Evolutionary conservation across 2,329 filamentous ascomycete genomes (phyloP).

Genomic region (Macrophomina phaseolina): DNA sequence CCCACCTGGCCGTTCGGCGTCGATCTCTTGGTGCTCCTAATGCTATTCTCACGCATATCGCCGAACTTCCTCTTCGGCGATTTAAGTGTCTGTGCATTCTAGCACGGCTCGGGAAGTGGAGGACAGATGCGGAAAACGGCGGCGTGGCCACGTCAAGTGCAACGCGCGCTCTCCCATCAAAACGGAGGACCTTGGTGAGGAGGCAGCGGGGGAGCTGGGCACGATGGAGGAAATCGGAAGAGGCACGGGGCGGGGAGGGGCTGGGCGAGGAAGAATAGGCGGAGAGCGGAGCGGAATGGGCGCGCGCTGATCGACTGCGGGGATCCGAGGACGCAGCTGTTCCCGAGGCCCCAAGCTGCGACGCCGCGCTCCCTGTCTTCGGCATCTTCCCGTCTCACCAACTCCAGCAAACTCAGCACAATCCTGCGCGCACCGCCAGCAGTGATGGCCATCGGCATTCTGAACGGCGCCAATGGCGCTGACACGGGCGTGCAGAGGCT

Average conservation of each 20-base stretch:
- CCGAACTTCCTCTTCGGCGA: too few relatives aligned
- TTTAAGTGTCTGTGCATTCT: not conserved
- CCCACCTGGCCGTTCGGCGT: too few relatives aligned
- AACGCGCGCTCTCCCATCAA: not conserved
- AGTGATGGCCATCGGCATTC: not conserved
- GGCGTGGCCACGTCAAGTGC: not conserved
- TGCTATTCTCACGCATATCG: too few relatives aligned
- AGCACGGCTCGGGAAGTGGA: not conserved
- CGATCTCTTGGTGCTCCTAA: too few relatives aligned
- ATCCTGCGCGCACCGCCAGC: not conserved
- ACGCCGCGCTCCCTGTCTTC: not conserved
- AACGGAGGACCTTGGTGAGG: not conserved
- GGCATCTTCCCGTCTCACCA: not conserved
- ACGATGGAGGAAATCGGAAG: slow-evolving; percentile 1
- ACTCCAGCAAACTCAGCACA: not conserved
- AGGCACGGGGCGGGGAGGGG: not conserved
- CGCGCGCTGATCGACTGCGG: slow-evolving; percentile 1
- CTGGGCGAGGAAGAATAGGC: not conserved
- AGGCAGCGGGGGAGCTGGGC: not conserved
- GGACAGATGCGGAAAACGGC: not conserved
- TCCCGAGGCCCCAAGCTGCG: slow-evolving; percentile 1
- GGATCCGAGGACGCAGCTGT: slow-evolving; percentile 13
- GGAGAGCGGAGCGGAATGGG: slow-evolving; percentile 3
- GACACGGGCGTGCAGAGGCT: slow-evolving; percentile 43
- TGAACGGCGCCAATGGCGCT: slow-evolving; percentile 18